phyloP scores from a whole-genome alignment of 2,329 filamentous ascomycete genomes.

The Pyrenochaeta sp. region DNA sequence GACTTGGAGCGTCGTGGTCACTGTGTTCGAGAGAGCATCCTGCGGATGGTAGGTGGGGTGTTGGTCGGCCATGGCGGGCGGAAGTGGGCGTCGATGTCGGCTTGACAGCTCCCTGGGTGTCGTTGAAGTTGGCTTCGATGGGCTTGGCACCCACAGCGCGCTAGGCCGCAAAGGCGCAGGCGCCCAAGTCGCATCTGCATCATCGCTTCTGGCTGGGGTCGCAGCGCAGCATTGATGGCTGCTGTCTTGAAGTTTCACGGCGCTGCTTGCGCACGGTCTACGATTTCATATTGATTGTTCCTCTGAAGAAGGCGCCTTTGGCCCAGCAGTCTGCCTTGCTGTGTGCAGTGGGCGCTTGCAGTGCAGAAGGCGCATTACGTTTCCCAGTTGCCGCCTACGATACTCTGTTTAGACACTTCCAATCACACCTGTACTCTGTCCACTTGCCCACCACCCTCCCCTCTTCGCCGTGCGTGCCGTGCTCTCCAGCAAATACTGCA shows the following conservation, averaged over 20 bases:
- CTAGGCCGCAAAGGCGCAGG: slow-evolving; percentile 1
- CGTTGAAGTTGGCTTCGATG: slow-evolving; percentile 23
- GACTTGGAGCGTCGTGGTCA: slow-evolving; percentile 71
- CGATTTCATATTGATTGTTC: background rate
- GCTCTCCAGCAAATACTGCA: slow-evolving; percentile 1
- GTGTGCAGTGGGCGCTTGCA: background rate
- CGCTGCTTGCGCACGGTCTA: background rate
- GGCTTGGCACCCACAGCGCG: slow-evolving; percentile 14
- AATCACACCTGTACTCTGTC: slow-evolving; percentile 15
- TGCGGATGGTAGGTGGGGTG: slow-evolving; percentile 69
- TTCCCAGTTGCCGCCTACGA: slow-evolving; percentile 27
- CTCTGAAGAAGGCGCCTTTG: no score
- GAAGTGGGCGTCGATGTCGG: slow-evolving; percentile 33
- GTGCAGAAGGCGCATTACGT: background rate
- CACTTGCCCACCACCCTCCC: slow-evolving; percentile 12
- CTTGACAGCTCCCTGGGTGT: slow-evolving; percentile 19
- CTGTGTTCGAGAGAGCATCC: slow-evolving; percentile 75
- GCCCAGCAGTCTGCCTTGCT: background rate
- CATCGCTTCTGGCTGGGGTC: slow-evolving; percentile 4
- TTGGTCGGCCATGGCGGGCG: slow-evolving; percentile 48
- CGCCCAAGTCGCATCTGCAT: slow-evolving; percentile 12
- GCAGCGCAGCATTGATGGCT: background rate
- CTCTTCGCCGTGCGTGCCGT: slow-evolving; percentile 10
- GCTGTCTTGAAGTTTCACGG: background rate
- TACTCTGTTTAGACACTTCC: slow-evolving; percentile 19